phyloP scores from a whole-genome alignment of 2,329 filamentous ascomycete genomes.

The Alternaria viburni region DNA sequence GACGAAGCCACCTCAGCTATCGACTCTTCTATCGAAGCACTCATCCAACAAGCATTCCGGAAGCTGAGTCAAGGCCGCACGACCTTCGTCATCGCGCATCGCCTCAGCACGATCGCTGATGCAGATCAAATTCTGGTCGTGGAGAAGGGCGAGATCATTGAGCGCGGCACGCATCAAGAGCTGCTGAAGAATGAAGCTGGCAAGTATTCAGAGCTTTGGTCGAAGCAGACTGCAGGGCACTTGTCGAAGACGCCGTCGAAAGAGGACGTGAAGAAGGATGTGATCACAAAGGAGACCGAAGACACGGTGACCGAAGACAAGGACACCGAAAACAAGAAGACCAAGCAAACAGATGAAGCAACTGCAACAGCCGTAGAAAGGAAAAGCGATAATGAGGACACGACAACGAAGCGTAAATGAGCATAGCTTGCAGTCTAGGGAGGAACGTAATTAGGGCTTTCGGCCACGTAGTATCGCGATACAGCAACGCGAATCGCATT shows the following conservation, averaged over 20 bases:
- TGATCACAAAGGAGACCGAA: constrained; percentile 19
- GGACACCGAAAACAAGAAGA: constrained; percentile 25
- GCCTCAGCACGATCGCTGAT: constrained; percentile 82
- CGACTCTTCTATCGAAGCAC: constrained; percentile 73
- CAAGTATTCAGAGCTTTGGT: constrained; percentile 85
- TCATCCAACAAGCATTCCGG: constrained; percentile 68
- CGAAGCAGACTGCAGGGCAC: constrained; percentile 69
- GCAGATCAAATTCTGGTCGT: constrained; percentile 86
- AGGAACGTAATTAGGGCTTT: background rate
- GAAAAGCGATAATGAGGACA: constrained; percentile 13
- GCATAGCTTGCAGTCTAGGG: background rate
- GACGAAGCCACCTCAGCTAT: constrained; percentile 91
- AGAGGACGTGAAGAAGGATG: constrained; percentile 21
- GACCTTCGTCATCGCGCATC: constrained; percentile 75
- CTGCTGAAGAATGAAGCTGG: constrained; percentile 70
- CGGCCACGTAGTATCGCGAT: background rate
- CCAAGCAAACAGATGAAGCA: constrained; percentile 9
- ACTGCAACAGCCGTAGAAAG: constrained; percentile 22
- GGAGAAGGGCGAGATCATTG: constrained; percentile 75
- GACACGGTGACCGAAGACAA: constrained; percentile 35
- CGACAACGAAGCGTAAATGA: constrained; percentile 21
- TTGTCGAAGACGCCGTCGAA: constrained; percentile 27
- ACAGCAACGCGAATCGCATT: background rate
- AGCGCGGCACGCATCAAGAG: constrained; percentile 79
- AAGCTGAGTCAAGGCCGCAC: constrained; percentile 66